Percentiles rank a stretch among this genome's conserved stretches.
These are phyloP conservation scores for Saccharomycopsis selenospora DNA, from an alignment of 805 yeast genomes.

Conservation along the genomic window DNA sequence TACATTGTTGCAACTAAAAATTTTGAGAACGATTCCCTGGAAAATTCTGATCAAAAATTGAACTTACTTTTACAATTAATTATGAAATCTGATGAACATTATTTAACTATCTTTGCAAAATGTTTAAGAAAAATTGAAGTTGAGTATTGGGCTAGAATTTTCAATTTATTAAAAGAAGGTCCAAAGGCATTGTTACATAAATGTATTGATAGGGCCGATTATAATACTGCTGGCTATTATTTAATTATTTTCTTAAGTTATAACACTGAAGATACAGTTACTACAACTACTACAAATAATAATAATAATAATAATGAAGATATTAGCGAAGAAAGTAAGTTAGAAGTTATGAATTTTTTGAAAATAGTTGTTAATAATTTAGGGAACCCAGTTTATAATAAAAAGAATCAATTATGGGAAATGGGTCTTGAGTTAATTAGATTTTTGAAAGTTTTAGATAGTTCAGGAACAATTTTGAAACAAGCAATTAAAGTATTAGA, in stretches of 20 bases:
- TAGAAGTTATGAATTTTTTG: slow-evolving; percentile 24
- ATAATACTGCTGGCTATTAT: slow-evolving; percentile 39
- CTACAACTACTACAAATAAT: too few species aligned
- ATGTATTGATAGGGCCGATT: slow-evolving; percentile 35
- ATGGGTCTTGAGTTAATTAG: slow-evolving; percentile 27
- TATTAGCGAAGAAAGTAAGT: slow-evolving; percentile 18
- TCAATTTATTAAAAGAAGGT: slow-evolving; percentile 32
- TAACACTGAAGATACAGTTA: slow-evolving; percentile 31
- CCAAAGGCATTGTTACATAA: slow-evolving; percentile 38
- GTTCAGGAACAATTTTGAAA: slow-evolving; percentile 8
- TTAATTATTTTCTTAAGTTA: slow-evolving; percentile 42
- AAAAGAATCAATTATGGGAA: slow-evolving; percentile 29
- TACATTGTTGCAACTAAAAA: slow-evolving; percentile 28
- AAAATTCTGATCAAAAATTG: slow-evolving; percentile 13
- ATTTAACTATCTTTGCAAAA: slow-evolving; percentile 35
- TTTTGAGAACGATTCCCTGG: slow-evolving; percentile 21
- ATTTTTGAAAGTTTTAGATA: slow-evolving; percentile 27
- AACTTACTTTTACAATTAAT: slow-evolving; percentile 23
- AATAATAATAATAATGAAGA: slow-evolving; percentile 3
- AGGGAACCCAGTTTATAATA: slow-evolving; percentile 16
- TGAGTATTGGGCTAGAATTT: slow-evolving; percentile 39
- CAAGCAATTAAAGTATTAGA: slow-evolving; percentile 9
- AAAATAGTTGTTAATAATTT: slow-evolving; percentile 26
- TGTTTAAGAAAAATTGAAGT: slow-evolving; percentile 48
- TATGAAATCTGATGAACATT: slow-evolving; percentile 23